Conservation (phyloP, 2,329 filamentous ascomycete genomes). For the Fusarium poae region DNA sequence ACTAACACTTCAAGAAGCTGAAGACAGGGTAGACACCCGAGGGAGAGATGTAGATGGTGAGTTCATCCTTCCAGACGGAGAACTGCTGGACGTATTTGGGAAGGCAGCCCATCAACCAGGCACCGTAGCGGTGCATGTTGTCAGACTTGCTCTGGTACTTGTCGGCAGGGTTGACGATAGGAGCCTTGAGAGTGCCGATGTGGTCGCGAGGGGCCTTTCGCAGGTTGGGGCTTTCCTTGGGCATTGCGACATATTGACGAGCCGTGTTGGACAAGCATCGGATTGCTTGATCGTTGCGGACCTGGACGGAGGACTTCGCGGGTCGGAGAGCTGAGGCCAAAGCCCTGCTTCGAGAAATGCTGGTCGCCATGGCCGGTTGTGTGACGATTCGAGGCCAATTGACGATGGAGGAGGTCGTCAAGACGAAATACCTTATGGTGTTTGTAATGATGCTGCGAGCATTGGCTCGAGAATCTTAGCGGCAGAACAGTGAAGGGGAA, state of each 20-base stretch:
- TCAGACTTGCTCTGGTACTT: conserved; percentile 91
- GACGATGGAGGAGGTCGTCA: conserved; percentile 51
- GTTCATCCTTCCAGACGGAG: conserved; percentile 99
- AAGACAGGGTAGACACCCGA: conserved; percentile 91
- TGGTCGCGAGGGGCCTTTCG: conserved; percentile 71
- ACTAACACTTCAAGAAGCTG: conserved; percentile 85
- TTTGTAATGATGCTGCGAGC: conserved; percentile 51
- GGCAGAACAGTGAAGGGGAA: conserved; percentile 31
- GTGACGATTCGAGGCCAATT: conserved; percentile 60
- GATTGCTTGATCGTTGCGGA: conserved; percentile 57
- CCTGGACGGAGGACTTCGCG: conserved; percentile 59
- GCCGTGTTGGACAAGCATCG: conserved; percentile 66
- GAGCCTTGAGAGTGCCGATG: conserved; percentile 76
- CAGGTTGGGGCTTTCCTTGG: conserved; percentile 75
- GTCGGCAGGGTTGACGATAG: conserved; percentile 91
- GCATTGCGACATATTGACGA: conserved; percentile 65
- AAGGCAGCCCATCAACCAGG: conserved; percentile 95
- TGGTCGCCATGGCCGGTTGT: conserved; percentile 69
- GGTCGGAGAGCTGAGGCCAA: conserved; percentile 69
- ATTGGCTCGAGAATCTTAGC: conserved; percentile 47
- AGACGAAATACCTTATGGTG: conserved; percentile 47
- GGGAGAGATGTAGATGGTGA: conserved; percentile 92
- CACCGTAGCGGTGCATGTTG: conserved; percentile 90
- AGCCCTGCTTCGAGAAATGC: conserved; percentile 68
- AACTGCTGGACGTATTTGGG: conserved; percentile 99